Conservation (phyloP, 495 filamentous ascomycete species). For the Aspergillus sparsus region DNA sequence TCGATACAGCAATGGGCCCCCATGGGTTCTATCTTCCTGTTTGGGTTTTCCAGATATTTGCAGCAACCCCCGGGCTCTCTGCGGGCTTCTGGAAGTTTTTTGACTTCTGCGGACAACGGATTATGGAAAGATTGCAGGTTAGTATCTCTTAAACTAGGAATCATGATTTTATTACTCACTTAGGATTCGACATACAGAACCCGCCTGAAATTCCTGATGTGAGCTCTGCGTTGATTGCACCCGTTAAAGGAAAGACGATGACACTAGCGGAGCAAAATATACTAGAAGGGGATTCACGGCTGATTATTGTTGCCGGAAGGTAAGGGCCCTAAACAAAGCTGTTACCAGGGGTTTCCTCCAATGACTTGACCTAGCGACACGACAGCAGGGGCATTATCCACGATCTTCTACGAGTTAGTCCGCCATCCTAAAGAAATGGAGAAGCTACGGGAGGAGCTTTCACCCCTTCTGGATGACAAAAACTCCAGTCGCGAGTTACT, state of each 20-base stretch:
- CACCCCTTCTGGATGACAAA: constrained; percentile 11
- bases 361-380: constrained; percentile 45
- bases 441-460: constrained; percentile 29
- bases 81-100: constrained; percentile 37
- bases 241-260: constrained; percentile 24
- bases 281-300: constrained; percentile 34
- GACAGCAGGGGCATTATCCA: constrained; percentile 53
- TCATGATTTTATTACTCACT: background rate
- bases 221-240: constrained; percentile 33
- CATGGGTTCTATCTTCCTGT: constrained; percentile 36
- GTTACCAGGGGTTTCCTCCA: too few relatives aligned
- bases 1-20: constrained; percentile 29
- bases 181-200: constrained; percentile 18
- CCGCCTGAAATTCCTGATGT: constrained; percentile 34
- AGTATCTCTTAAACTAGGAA: background rate
- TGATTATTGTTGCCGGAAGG: constrained; percentile 37
- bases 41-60: constrained; percentile 37
- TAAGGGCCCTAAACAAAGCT: too few relatives aligned
- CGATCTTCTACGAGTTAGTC: constrained; percentile 50
- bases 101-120: constrained; percentile 26
- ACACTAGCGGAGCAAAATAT: constrained; percentile 26
- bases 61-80: constrained; percentile 28
- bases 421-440: constrained; percentile 37
- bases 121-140: constrained; percentile 10
- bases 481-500: constrained; percentile 19